A percentile compares a stretch with the other conserved stretches of the same genome.
Evolutionary conservation across 805 yeast genomes (phyloP).

Genomic region (Barnettozyma sucrosica): DNA sequence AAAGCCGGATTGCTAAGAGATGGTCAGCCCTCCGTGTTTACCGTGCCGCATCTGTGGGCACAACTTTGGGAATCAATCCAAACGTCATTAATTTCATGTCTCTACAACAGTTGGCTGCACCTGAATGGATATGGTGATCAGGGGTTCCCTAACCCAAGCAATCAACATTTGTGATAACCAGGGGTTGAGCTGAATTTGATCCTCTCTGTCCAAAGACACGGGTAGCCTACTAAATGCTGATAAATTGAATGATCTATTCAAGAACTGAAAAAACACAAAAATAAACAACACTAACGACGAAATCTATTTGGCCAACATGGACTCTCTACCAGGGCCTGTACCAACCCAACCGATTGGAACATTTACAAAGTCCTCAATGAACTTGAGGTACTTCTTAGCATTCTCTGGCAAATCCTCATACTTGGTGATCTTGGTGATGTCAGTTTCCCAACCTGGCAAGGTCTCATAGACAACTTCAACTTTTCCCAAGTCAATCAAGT

Average conservation of each 20-base stretch:
- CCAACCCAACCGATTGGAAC: conserved; percentile 97
- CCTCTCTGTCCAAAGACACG: no score
- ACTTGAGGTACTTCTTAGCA: conserved; percentile 79
- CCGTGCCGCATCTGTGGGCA: no score
- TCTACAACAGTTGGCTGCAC: no score
- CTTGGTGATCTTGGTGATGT: conserved; percentile 63
- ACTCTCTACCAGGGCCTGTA: conserved; percentile 95
- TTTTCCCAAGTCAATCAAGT: conserved; percentile 70
- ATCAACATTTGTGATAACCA: no score
- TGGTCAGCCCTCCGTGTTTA: conserved; percentile 58
- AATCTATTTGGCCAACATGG: conserved; percentile 63
- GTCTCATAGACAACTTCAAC: conserved; percentile 91
- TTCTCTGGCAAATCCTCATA: conserved; percentile 82
- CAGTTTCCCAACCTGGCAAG: conserved; percentile 90
- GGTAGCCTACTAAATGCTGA: no score
- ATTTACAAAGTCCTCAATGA: conserved; percentile 75
- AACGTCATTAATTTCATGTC: no score
- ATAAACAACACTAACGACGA: neutral
- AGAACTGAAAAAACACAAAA: neutral
- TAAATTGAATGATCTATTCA: neutral
- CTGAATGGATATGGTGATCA: no score
- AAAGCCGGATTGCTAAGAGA: conserved; percentile 61
- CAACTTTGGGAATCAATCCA: no score
- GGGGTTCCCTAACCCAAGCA: no score
- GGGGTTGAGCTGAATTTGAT: no score